Evolutionary conservation across 495 filamentous ascomycete species (phyloP).

Genomic region (Filosporella fistucella): DNA sequence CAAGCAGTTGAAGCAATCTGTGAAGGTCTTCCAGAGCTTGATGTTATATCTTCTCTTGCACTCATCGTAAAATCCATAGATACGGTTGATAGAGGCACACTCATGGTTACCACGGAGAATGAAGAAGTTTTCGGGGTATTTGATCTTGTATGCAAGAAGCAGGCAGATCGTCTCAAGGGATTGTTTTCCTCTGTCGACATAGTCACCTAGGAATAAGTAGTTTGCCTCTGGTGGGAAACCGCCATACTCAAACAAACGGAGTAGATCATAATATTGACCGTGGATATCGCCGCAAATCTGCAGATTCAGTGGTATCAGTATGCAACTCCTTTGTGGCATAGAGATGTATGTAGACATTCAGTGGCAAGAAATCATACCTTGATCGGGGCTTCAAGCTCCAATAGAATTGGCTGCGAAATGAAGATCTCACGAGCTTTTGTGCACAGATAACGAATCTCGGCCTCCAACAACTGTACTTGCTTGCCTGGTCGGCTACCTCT

Average conservation of each 20-base stretch:
- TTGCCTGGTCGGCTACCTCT: slow-evolving; percentile 96
- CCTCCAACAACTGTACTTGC: slow-evolving; percentile 94
- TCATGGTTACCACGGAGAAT: slow-evolving; percentile 98
- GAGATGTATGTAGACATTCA: too few species aligned
- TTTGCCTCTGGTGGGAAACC: slow-evolving; percentile 98
- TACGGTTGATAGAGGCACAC: slow-evolving; percentile 99
- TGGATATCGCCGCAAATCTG: slow-evolving; percentile 99
- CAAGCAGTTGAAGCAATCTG: slow-evolving; percentile 99
- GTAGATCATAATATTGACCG: slow-evolving; percentile 97
- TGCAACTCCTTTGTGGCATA: too few species aligned
- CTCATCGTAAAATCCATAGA: slow-evolving; percentile 99
- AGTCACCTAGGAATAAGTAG: slow-evolving; percentile 98
- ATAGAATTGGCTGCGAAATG: slow-evolving; percentile 96
- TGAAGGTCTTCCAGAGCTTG: slow-evolving; percentile 99
- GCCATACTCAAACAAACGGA: slow-evolving; percentile 97
- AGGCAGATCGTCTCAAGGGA: slow-evolving; percentile 99
- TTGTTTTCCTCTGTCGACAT: slow-evolving; percentile 98
- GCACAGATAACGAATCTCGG: slow-evolving; percentile 96
- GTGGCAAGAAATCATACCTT: slow-evolving; percentile 62
- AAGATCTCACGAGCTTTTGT: slow-evolving; percentile 99
- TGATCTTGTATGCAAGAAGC: slow-evolving; percentile 98
- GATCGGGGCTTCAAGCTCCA: slow-evolving; percentile 97
- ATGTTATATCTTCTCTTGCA: slow-evolving; percentile 99
- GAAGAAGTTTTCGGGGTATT: slow-evolving; percentile 99
- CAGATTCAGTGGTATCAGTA: too few species aligned